These are phyloP conservation scores for Boletus tomentosulus DNA, from an alignment of 768 basidiomycete genomes.

Conservation along the genomic window DNA sequence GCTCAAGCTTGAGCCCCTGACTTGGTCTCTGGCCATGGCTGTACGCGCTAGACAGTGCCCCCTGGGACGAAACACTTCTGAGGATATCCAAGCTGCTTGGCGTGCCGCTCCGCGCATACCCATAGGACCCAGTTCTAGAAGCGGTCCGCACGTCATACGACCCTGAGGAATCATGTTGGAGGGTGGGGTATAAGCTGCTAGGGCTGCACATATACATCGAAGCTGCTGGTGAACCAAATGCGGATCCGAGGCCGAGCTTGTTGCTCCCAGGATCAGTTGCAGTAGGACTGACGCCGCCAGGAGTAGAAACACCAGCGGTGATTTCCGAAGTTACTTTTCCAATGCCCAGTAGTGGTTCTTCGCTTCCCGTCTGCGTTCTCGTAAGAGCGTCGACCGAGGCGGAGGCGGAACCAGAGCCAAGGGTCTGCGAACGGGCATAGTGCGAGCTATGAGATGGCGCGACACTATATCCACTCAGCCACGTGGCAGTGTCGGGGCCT, in stretches of 20 bases:
- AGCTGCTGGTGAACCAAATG: conserved; percentile 25
- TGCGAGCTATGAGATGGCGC: conserved; percentile 27
- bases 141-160: conserved; percentile 16
- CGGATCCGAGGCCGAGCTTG: conserved; percentile 23
- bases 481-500: conserved; percentile 25
- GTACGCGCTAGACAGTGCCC: conserved; percentile 22
- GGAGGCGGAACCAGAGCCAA: conserved; percentile 25
- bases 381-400: conserved; percentile 27
- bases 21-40: conserved; percentile 12
- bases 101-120: conserved; percentile 22
- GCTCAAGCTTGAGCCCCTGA: conserved; percentile 17
- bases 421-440: conserved; percentile 26
- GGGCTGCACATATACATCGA: conserved; percentile 17
- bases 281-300: conserved; percentile 6
- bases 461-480: conserved; percentile 22
- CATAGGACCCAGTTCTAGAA: conserved; percentile 24
- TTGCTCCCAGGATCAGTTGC: conserved; percentile 9
- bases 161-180: conserved; percentile 16
- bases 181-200: conserved; percentile 2
- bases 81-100: conserved; percentile 25
- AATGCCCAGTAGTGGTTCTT: conserved; percentile 24
- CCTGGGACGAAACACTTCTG: conserved; percentile 31
- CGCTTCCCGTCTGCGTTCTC: conserved; percentile 28
- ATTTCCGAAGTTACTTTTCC: conserved; percentile 10
- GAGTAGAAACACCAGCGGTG: background rate